Percentiles rank a stretch among this genome's conserved stretches.
Conservation (phyloP, 345 rosid species). For the Eucalyptus virginea region DNA sequence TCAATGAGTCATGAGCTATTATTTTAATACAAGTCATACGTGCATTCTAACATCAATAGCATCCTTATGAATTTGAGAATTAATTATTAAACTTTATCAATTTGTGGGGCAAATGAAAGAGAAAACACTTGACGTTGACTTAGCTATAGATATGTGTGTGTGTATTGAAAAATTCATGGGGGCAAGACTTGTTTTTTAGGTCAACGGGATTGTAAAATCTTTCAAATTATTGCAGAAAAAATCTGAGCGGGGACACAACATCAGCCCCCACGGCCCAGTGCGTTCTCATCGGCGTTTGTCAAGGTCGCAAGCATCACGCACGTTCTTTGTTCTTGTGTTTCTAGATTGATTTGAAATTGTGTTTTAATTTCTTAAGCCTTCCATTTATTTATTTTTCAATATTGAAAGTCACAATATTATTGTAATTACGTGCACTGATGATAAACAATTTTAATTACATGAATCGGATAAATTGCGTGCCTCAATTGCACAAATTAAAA, state of each 20-base stretch:
- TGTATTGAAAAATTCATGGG: not conserved
- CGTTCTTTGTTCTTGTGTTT: not conserved
- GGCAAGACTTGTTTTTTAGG: not conserved
- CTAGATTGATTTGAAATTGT: not conserved
- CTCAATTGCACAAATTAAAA: not conserved
- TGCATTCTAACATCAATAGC: not conserved
- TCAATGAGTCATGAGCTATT: no score
- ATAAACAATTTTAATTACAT: not conserved
- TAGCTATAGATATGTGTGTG: not conserved
- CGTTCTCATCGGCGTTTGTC: not conserved
- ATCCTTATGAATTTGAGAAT: not conserved
- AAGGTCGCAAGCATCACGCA: not conserved
- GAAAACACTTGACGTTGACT: not conserved
- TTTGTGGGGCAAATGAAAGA: not conserved
- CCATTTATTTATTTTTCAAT: not conserved
- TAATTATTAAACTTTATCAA: not conserved
- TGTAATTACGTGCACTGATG: not conserved
- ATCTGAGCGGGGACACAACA: not conserved
- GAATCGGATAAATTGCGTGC: not conserved
- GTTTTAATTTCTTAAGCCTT: not conserved
- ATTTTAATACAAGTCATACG: not conserved
- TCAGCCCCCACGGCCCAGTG: not conserved
- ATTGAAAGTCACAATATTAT: not conserved
- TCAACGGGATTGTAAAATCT: not conserved
- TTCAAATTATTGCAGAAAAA: not conserved